Conservation (phyloP, 306 rosid species). For the Lathyrus oleraceus region DNA sequence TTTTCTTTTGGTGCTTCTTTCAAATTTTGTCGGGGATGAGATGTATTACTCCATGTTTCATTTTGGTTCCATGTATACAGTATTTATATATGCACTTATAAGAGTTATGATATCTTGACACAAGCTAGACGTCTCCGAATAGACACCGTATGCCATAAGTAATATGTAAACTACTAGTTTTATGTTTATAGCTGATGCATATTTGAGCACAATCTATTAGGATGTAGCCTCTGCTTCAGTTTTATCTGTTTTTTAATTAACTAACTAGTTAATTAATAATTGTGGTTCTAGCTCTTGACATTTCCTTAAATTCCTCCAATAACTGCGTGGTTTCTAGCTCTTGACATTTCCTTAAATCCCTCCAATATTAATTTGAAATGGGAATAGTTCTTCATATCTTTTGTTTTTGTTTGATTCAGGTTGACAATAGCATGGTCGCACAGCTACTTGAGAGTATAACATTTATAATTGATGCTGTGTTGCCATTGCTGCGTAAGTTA, state of each 20-base stretch:
- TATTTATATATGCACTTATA: not conserved
- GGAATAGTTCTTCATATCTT: constrained; percentile 29
- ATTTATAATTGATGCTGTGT: constrained; percentile 87
- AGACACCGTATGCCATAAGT: no score
- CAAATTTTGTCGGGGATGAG: constrained; percentile 1
- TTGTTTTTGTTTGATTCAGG: constrained; percentile 52
- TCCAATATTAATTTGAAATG: constrained; percentile 12
- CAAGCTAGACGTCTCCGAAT: no score
- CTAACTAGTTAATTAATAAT: not conserved
- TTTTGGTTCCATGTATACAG: constrained; percentile 3
- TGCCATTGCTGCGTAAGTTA: constrained; percentile 81
- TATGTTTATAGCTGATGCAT: not conserved
- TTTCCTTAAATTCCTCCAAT: constrained; percentile 11
- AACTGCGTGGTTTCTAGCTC: not conserved
- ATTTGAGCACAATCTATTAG: not conserved
- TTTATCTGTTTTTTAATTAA: constrained; percentile 18
- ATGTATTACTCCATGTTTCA: not conserved
- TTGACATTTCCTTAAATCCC: constrained; percentile 15
- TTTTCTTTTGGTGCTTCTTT: constrained; percentile 23
- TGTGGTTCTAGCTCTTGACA: constrained; percentile 1
- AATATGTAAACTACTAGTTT: not conserved
- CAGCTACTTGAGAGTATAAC: constrained; percentile 85
- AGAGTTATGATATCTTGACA: no score
- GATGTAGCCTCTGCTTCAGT: not conserved
- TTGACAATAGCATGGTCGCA: constrained; percentile 75